Base-by-base conservation (phyloP, 257 asterid genomes). In the Linaria vulgaris region DNA sequence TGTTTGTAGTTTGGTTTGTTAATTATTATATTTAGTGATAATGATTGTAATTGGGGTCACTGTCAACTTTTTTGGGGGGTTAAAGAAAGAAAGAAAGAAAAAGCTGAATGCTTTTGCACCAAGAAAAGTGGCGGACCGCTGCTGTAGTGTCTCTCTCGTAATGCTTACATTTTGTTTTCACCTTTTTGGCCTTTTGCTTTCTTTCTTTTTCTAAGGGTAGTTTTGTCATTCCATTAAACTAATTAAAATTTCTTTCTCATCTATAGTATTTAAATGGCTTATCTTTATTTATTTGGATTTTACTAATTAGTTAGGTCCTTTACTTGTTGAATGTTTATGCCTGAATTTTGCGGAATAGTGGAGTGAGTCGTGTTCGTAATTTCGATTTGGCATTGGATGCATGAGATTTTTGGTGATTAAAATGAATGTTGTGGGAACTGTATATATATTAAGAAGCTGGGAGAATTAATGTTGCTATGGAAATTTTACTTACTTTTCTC, bases 61-160 rank as follows among this genome's bases (percentile, higher is more conserved):
- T 80, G 46, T 88, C 85, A 69, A 65, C 90, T 79, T 81, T 83
- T 78, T 60, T 58, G 71, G 31, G 54, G 74, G 61, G 58, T n/a
- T n/a, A n/a, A n/a, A n/a, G n/a, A n/a, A n/a, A n/a, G n/a, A n/a
- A 70, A 61, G 46, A 62, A 67, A 64, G 56, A 76, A 76, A 83
- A 87, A 74, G 83, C 67, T 72, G 73, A 57, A 62, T 64, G 70
- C 76, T 74, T 84, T 83, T 77, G 74, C 79, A 79, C 83, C 79
- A 71, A 81, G 70, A 78, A 72, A 81, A 79, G 87, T 72, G 82
- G 76, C 57, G 72, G 75, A 77, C 79, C 69, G 71, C 72, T 65
- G 68, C 65, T 77, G 82, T 77, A 61, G 63, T 72, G 80, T 84
- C 86, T 69, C 77, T 82, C 80, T 82, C 86, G 59, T 66, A 63